Conservation (phyloP, 306 rosid species). For the Sindora glabra region DNA sequence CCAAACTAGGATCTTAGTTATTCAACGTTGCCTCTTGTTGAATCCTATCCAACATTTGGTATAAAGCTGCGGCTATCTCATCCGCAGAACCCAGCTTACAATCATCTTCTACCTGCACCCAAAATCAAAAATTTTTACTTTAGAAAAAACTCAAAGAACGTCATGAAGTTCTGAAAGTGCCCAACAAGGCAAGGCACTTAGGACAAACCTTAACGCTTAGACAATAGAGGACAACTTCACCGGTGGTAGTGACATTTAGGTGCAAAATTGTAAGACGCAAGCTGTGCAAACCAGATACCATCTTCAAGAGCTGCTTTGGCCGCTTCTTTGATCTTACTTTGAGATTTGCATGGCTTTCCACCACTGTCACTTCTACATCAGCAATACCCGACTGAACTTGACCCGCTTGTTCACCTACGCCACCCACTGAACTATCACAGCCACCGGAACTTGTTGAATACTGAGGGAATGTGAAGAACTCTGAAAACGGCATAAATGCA, state of each 20-base stretch:
- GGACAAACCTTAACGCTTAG: conserved; percentile 68
- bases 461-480: conserved; percentile 85
- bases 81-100: conserved; percentile 79
- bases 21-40: conserved; percentile 55
- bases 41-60: conserved; percentile 62
- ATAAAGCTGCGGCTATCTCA: conserved; percentile 77
- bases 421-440: conserved; percentile 14
- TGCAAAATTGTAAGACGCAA: conserved; percentile 77
- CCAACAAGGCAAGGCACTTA: background rate
- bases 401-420: conserved; percentile 16
- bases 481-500: conserved; percentile 52
- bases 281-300: conserved; percentile 59
- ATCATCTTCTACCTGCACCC: conserved; percentile 73
- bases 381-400: conserved; percentile 38
- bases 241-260: conserved; percentile 61
- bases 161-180: background rate
- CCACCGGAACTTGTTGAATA: conserved; percentile 39
- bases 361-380: conserved; percentile 88
- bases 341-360: conserved; percentile 84
- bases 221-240: conserved; percentile 56
- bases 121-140: background rate
- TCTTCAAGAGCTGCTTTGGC: conserved; percentile 65
- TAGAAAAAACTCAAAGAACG: background rate
- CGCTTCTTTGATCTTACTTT: conserved; percentile 63
- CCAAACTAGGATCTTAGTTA: conserved; percentile 12